These are phyloP conservation scores for Sporisorium sorghi DNA, from an alignment of 1,284 basidiomycete genomes.

Conservation along the genomic window DNA sequence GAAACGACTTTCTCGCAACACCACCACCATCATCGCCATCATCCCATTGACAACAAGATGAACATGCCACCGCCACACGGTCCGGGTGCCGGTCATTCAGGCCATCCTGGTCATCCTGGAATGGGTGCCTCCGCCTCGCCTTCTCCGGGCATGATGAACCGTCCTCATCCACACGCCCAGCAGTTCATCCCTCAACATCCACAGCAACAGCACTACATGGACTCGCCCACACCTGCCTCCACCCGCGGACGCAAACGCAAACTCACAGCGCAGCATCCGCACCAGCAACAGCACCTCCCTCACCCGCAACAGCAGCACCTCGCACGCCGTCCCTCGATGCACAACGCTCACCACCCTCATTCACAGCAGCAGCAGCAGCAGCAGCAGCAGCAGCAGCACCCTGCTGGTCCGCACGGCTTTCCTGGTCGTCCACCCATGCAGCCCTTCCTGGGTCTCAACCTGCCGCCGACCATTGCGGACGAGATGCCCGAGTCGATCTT, in stretches of 20 bases:
- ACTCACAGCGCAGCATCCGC: conserved; percentile 31
- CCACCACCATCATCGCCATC: conserved; percentile 7
- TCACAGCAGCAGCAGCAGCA: conserved; percentile 13
- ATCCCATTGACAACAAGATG: conserved; percentile 11
- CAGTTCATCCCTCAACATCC: conserved; percentile 39
- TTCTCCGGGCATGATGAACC: conserved; percentile 40
- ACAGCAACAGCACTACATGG: conserved; percentile 33
- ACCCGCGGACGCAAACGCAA: conserved; percentile 47
- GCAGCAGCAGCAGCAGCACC: conserved; percentile 12
- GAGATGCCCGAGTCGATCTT: conserved; percentile 49
- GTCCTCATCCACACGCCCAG: conserved; percentile 33
- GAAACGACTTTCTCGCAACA: neutral
- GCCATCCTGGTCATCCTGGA: conserved; percentile 30
- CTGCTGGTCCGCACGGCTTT: conserved; percentile 14
- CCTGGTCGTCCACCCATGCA: conserved; percentile 23
- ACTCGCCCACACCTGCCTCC: conserved; percentile 37
- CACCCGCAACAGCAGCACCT: conserved; percentile 21
- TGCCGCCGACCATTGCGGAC: conserved; percentile 47
- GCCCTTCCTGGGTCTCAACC: conserved; percentile 41
- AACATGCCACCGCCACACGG: conserved; percentile 53
- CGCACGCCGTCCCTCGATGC: conserved; percentile 34
- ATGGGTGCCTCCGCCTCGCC: conserved; percentile 29
- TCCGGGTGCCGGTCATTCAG: conserved; percentile 28
- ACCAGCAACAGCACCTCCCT: conserved; percentile 17
- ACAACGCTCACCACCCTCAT: conserved; percentile 26